Conservation (phyloP, 169 alveolate species). For the Eimeria acervulina region DNA sequence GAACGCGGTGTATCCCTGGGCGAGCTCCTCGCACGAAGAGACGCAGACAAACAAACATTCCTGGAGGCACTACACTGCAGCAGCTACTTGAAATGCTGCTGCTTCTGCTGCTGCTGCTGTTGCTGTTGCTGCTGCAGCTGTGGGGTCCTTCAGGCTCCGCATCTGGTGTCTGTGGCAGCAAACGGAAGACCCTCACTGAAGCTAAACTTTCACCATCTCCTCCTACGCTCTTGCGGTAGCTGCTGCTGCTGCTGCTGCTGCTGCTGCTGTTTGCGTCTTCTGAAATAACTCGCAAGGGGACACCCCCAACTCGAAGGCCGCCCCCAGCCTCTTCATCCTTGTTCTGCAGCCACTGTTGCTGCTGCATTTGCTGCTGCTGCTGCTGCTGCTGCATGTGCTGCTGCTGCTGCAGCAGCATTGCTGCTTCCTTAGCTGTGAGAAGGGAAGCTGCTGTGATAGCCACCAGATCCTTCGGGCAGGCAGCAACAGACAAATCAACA, state of each 20-base stretch:
- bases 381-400: constrained; percentile 19
- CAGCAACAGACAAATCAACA: not conserved
- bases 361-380: constrained; percentile 39
- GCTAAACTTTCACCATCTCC: not conserved
- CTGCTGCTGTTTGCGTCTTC: not conserved
- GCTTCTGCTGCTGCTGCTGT: not conserved
- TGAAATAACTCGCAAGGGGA: not conserved
- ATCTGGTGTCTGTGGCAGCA: not conserved
- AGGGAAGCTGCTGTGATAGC: not conserved
- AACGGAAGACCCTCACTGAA: not conserved
- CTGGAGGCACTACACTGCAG: constrained; percentile 30
- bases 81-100: not conserved
- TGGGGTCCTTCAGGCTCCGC: no score
- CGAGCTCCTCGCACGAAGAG: constrained; percentile 5
- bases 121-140: no score
- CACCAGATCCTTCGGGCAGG: not conserved
- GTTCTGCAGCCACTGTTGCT: not conserved
- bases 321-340: not conserved
- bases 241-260: constrained; percentile 22
- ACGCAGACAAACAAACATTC: not conserved
- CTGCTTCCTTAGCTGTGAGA: constrained; percentile 6
- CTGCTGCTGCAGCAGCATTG: not conserved
- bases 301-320: not conserved
- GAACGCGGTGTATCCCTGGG: constrained; percentile 73
- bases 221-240: not conserved